Evolutionary conservation across 2,329 filamentous ascomycete species (phyloP), one percentile per base, ranked within the genome.

Genomic region (Albifimbria verrucaria): DNA sequence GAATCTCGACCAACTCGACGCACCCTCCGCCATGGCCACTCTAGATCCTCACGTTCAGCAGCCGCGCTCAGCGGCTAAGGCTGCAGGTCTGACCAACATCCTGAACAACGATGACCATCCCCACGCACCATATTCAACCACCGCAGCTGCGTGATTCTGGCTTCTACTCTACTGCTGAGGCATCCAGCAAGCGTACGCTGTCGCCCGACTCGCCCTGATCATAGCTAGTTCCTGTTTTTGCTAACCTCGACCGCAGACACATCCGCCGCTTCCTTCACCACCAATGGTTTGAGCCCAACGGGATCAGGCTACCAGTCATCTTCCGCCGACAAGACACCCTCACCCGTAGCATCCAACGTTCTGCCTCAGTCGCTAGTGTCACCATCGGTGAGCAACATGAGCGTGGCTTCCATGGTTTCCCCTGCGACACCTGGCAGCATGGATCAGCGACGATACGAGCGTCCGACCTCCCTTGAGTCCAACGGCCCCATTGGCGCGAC

Each of bases 381-480:
- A 7, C 81, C 83, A 6, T 67, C 75, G 1, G 76, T 77, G 15
- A 79, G 78, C 60, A 79, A 81, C 63, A 87, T 87, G 84, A 86
- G 82, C 54, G 82, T 87, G 41, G 81, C 83, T 20, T 83, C 83
- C 18, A 86, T 87, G 71, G 81, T 87, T 11, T 86, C 84, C 18
- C 83, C 83, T 6, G 81, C 81, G 1, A 76, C 77, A 1, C 72
- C 80, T 5, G 71, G 69, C 5, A 72, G 67, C 58, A 63, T 63
- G 12, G 74, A 77, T 24, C 67, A 71, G 17, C 71, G 74, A 22
- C 77, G 78, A 48, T 75, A 75, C 57, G 74, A 75, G 52, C 66
- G 72, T 44, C 67, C 73, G 46, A 72, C 63, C 49, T 72, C 65
- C 36, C 67, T 70, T 53, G 69, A 75, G 45, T 66, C 65, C 11